Percentiles rank a stretch among this genome's conserved stretches.
Evolutionary conservation across 2,329 filamentous ascomycete species (phyloP).

Genomic region (Falciphora oryzae): DNA sequence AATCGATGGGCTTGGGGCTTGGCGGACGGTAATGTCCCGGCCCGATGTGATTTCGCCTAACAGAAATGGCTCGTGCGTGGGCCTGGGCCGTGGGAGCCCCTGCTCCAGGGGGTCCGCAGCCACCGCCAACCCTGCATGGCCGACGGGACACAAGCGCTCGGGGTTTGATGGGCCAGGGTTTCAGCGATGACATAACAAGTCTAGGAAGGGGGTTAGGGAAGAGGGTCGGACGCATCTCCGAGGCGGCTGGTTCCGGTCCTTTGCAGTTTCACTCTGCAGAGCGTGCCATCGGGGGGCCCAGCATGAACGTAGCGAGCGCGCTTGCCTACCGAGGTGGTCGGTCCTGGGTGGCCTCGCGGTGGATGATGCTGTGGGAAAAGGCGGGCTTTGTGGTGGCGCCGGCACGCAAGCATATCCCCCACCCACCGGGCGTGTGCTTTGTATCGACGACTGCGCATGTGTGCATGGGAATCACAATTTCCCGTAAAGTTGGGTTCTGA

Average conservation of each 20-base stretch:
- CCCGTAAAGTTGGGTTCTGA: not conserved
- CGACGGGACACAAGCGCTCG: not conserved
- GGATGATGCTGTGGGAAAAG: not conserved
- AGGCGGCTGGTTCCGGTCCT: not conserved
- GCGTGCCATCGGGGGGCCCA: not conserved
- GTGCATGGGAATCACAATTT: not conserved
- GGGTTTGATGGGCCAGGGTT: constrained; percentile 1
- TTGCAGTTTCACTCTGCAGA: not conserved
- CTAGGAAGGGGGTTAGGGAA: not conserved
- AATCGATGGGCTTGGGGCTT: not conserved
- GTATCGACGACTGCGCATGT: not conserved
- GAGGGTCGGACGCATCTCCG: not conserved
- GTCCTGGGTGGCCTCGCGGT: not conserved
- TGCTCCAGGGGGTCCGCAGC: not conserved
- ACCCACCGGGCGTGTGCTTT: not conserved
- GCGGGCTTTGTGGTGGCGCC: not conserved
- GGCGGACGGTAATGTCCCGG: not conserved
- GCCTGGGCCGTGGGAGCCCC: no score
- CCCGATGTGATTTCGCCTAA: not conserved
- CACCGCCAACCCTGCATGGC: not conserved
- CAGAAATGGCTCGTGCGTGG: not conserved
- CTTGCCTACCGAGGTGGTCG: not conserved
- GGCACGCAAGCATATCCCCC: not conserved
- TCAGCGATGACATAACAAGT: not conserved
- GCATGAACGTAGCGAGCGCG: not conserved